Conservation (phyloP, 306 rosid genomes). For the Malus sieversii region DNA sequence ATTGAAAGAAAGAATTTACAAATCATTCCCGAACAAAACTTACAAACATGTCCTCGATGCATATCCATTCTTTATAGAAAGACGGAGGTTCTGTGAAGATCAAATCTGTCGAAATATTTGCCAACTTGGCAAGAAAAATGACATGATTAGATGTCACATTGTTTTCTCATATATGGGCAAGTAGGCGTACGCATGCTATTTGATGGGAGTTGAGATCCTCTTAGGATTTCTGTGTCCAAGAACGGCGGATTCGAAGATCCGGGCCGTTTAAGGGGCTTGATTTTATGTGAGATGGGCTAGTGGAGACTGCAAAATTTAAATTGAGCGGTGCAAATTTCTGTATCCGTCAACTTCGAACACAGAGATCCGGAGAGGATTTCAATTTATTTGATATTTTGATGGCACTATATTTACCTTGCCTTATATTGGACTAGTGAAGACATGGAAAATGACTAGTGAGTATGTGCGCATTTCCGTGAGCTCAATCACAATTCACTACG, state of each 20-base stretch:
- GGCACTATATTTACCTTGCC: not conserved
- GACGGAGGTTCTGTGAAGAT: no score
- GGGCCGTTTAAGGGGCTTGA: no score
- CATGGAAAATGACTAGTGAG: not conserved
- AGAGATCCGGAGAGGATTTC: no score
- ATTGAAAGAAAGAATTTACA: not conserved
- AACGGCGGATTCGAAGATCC: rapidly evolving
- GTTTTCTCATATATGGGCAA: not conserved
- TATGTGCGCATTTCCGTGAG: not conserved
- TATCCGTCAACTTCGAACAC: no score
- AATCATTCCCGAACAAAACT: no score
- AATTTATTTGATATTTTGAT: not conserved
- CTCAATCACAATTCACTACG: not conserved
- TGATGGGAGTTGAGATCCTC: not conserved
- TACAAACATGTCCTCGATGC: no score
- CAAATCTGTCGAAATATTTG: not conserved
- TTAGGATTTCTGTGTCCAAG: no score
- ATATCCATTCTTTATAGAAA: no score
- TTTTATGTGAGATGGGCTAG: no score
- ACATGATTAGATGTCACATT: not conserved
- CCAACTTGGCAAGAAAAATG: not conserved
- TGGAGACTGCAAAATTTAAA: no score
- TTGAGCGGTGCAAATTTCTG: no score
- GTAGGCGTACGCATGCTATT: not conserved
- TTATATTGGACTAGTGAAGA: not conserved